Conservation (phyloP, 2,329 filamentous ascomycete genomes). For the Nothomitra cinnamomea region DNA sequence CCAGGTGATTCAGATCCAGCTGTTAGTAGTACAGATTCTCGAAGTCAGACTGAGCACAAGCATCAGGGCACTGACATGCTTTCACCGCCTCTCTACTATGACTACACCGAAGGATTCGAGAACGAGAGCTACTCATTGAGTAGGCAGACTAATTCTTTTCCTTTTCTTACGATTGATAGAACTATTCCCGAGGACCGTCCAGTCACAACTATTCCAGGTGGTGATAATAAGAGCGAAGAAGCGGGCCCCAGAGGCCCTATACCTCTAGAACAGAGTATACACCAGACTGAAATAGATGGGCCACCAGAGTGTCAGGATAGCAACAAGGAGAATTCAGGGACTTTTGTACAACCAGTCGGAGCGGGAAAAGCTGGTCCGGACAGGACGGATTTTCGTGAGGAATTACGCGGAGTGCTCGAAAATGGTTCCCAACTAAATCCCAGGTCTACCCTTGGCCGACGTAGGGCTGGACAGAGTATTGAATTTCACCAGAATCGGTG, state of each 20-base stretch:
- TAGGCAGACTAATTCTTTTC: not conserved
- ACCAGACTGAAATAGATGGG: not conserved
- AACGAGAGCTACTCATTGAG: slow-evolving; percentile 3
- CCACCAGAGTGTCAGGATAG: not conserved
- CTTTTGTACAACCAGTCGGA: too few species aligned
- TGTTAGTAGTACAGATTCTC: not conserved
- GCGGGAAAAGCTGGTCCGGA: too few species aligned
- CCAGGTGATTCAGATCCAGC: too few species aligned
- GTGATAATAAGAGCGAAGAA: not conserved
- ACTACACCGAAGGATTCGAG: slow-evolving; percentile 13
- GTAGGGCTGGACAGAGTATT: not conserved
- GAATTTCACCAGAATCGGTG: not conserved
- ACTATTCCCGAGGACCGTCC: slow-evolving; percentile 4
- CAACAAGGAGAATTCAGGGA: too few species aligned
- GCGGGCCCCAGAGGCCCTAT: too few species aligned
- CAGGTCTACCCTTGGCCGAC: not conserved
- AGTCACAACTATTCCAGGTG: not conserved
- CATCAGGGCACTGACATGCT: not conserved
- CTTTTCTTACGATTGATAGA: slow-evolving; percentile 2
- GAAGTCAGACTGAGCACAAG: not conserved
- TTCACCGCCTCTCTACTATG: slow-evolving; percentile 11
- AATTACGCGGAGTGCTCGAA: too few species aligned
- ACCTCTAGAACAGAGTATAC: not conserved
- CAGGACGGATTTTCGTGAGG: too few species aligned
- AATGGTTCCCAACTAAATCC: too few species aligned